Conservation (phyloP, 306 rosid species). For the Lathyrus sativus region DNA sequence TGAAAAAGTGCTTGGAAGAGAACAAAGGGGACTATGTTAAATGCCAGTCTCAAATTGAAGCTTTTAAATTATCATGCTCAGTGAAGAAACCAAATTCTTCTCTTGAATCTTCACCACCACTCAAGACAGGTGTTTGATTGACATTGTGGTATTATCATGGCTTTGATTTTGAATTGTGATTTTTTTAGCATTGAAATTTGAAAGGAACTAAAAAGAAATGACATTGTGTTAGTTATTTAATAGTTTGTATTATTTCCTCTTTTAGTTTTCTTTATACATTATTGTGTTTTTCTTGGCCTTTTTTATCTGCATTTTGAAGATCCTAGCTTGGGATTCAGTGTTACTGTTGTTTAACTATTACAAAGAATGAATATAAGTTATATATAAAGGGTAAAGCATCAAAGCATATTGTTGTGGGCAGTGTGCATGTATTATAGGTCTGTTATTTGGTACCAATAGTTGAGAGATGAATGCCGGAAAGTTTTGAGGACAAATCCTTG, state of each 20-base stretch:
- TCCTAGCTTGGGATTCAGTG: neutral
- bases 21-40: conserved; percentile 78
- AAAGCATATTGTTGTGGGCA: neutral
- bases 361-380: too few relatives aligned
- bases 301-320: neutral
- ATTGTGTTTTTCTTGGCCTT: neutral
- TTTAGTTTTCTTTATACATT: neutral
- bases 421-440: neutral
- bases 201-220: neutral
- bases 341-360: neutral
- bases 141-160: conserved; percentile 2
- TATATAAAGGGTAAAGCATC: neutral
- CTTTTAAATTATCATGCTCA: conserved; percentile 76
- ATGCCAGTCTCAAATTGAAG: conserved; percentile 79
- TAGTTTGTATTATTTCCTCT: conserved; percentile 6
- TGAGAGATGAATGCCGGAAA: neutral
- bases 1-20: conserved; percentile 86
- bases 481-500: conserved; percentile 4
- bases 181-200: neutral
- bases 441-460: too few relatives aligned
- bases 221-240: conserved; percentile 9
- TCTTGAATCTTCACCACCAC: conserved; percentile 38
- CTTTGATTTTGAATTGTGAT: conserved; percentile 5
- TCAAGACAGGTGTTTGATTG: conserved; percentile 30
- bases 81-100: conserved; percentile 57